Conservation (phyloP, 1,284 basidiomycete genomes). For the Pyrrhoderma noxium region DNA sequence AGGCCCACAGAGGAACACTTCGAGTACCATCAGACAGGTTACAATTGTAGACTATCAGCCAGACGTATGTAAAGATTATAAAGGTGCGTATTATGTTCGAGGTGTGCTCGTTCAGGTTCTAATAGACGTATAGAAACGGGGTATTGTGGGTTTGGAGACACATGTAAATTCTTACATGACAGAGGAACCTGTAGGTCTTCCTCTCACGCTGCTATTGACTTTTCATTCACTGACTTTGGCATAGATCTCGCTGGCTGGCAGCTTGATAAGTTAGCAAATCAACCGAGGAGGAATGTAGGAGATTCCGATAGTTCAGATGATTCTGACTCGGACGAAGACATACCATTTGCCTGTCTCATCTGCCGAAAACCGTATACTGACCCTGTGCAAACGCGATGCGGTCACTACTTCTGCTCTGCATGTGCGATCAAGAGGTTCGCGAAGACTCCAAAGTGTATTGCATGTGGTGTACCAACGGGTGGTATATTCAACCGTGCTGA, state of each 20-base stretch:
- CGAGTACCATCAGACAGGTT: conserved; percentile 87
- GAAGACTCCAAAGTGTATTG: conserved; percentile 93
- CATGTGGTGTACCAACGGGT: conserved; percentile 87
- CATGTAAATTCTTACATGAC: conserved; percentile 94
- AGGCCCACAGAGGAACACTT: conserved; percentile 73
- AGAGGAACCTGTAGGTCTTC: conserved; percentile 68
- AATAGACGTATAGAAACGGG: conserved; percentile 71
- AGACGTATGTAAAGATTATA: conserved; percentile 99
- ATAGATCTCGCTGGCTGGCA: conserved; percentile 97
- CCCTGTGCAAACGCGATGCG: conserved; percentile 92
- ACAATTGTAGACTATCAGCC: conserved; percentile 98
- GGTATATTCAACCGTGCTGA: conserved; percentile 93
- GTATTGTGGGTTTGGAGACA: conserved; percentile 98
- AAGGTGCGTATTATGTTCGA: conserved; percentile 52
- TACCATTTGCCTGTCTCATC: conserved; percentile 96
- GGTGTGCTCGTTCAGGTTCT: conserved; percentile 20
- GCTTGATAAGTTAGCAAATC: conserved; percentile 79
- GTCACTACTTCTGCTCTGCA: conserved; percentile 93
- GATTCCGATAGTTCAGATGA: conserved; percentile 42
- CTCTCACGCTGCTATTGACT: conserved; percentile 16
- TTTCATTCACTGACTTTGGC: conserved; percentile 17
- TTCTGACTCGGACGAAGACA: conserved; percentile 73
- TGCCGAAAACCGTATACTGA: conserved; percentile 94
- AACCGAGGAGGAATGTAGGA: conserved; percentile 51
- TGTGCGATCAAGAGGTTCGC: conserved; percentile 92